phyloP scores from a whole-genome alignment of 495 filamentous ascomycete genomes.

The Annulohypoxylon stygium region DNA sequence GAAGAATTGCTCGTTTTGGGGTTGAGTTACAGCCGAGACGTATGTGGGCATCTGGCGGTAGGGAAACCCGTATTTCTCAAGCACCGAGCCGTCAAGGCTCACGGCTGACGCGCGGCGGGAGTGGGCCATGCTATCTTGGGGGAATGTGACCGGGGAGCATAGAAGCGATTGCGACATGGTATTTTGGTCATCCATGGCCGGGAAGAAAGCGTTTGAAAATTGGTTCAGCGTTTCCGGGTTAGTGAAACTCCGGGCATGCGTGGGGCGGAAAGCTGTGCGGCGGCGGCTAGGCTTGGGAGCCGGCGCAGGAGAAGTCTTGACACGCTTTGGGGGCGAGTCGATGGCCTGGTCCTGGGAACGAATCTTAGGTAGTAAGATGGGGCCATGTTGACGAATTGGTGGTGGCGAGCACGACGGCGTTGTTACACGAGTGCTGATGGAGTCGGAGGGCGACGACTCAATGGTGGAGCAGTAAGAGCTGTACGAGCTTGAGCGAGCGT shows the following conservation, averaged over 20 bases:
- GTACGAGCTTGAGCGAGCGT: conserved; percentile 66
- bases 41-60: conserved; percentile 84
- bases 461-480: conserved; percentile 68
- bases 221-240: conserved; percentile 70
- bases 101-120: conserved; percentile 75
- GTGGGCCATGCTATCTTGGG: conserved; percentile 61
- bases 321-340: conserved; percentile 57
- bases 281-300: conserved; percentile 44
- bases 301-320: conserved; percentile 54
- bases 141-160: conserved; percentile 77
- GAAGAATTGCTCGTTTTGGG: conserved; percentile 60
- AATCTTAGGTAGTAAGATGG: conserved; percentile 87
- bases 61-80: conserved; percentile 81
- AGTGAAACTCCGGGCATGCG: conserved; percentile 75
- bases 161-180: conserved; percentile 61
- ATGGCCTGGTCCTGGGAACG: conserved; percentile 85
- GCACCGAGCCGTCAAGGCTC: conserved; percentile 73
- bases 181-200: conserved; percentile 53
- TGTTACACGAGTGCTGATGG: conserved; percentile 73
- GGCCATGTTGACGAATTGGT: conserved; percentile 83
- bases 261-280: conserved; percentile 58
- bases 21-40: conserved; percentile 60
- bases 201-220: conserved; percentile 62
- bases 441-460: conserved; percentile 84
- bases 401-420: conserved; percentile 74